Conservation (phyloP, 352 stramenopile genomes). For the Pythium apleroticum region DNA sequence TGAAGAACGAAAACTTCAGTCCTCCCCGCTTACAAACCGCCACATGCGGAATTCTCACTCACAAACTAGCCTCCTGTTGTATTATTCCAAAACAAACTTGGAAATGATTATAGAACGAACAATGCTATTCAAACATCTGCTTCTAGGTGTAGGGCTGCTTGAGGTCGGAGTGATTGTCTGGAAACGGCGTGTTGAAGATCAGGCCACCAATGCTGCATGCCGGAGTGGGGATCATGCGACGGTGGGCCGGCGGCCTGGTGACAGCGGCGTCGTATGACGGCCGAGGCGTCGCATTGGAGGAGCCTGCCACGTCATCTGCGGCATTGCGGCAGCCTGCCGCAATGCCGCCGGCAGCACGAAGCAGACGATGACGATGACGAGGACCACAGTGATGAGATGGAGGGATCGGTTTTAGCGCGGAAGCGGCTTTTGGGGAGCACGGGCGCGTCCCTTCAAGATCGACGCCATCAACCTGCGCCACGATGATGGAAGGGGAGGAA, state of each 20-base stretch:
- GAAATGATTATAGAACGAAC: no score
- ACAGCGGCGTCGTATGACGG: neutral
- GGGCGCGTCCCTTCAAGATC: slow-evolving; percentile 30
- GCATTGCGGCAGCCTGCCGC: neutral
- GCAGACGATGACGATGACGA: neutral
- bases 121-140: neutral
- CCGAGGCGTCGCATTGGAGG: neutral
- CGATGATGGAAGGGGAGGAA: slow-evolving; percentile 29
- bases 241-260: neutral
- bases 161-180: neutral
- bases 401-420: neutral
- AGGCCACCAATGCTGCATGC: neutral
- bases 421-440: slow-evolving; percentile 5
- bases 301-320: neutral
- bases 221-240: neutral
- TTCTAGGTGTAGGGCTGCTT: neutral
- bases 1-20: slow-evolving; percentile 15
- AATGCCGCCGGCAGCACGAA: neutral
- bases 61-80: neutral
- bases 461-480: neutral
- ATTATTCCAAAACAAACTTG: neutral
- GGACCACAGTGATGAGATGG: neutral
- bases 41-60: neutral
- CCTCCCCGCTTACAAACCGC: slow-evolving; percentile 4
- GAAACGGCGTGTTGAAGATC: neutral